Percentiles rank a stretch among this genome's conserved stretches.
Conservation (phyloP, 1,284 basidiomycete genomes). For the Coniferiporia sulphurascens region DNA sequence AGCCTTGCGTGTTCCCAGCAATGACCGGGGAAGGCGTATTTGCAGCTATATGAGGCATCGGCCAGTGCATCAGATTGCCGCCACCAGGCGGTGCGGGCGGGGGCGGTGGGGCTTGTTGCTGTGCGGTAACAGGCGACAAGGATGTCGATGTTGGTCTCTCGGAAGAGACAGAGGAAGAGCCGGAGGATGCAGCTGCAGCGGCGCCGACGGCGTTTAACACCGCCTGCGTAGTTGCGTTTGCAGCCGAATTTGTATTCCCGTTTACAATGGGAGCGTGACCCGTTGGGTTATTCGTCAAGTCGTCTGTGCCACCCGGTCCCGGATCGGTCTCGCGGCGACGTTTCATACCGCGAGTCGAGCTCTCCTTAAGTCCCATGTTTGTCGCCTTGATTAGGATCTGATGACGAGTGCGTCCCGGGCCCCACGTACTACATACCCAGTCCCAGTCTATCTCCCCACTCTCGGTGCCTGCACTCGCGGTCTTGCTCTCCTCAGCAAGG, state of each 20-base stretch:
- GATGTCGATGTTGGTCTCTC: conserved; percentile 12
- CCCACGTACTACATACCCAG: conserved; percentile 66
- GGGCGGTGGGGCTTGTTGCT: conserved; percentile 4
- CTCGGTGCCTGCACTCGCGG: conserved; percentile 29
- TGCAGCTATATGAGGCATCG: conserved; percentile 18
- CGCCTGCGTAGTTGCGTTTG: conserved; percentile 9
- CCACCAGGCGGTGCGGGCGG: conserved; percentile 14
- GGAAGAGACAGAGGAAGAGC: conserved; percentile 7
- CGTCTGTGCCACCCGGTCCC: not conserved
- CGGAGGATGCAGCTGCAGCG: conserved; percentile 10
- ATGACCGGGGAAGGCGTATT: conserved; percentile 17
- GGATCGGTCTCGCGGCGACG: conserved; percentile 14
- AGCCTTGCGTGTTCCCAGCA: not conserved
- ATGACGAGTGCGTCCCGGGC: conserved; percentile 66
- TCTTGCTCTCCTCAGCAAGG: conserved; percentile 59
- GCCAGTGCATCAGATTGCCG: conserved; percentile 17
- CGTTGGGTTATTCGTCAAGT: not conserved
- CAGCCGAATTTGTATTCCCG: not conserved
- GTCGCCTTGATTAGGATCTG: conserved; percentile 77
- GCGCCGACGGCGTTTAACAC: conserved; percentile 14
- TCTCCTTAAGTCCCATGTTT: conserved; percentile 67
- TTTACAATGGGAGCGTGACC: not conserved
- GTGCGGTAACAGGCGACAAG: conserved; percentile 7
- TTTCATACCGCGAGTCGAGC: conserved; percentile 38
- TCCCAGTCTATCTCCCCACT: conserved; percentile 71